A percentile compares a stretch with the other conserved stretches of the same genome.
Evolutionary conservation across 2,329 filamentous ascomycete species (phyloP).

Genomic region (Colletotrichum shisoi): DNA sequence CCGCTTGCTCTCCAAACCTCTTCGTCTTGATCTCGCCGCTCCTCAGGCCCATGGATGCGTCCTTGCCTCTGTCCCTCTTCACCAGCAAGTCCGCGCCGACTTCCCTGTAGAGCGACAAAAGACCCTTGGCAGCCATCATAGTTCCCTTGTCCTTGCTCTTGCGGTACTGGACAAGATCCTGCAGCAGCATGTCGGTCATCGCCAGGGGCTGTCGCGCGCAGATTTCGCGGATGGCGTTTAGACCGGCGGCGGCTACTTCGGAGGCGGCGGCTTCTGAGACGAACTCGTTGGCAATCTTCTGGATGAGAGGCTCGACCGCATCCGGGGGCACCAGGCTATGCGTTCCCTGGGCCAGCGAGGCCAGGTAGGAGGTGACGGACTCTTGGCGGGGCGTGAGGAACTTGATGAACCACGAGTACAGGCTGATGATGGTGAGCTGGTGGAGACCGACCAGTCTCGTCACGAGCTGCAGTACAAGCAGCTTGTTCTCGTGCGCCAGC

Average conservation of each 20-base stretch:
- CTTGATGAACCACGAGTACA: constrained; percentile 97
- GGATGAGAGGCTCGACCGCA: constrained; percentile 84
- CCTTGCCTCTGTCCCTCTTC: constrained; percentile 90
- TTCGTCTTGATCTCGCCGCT: constrained; percentile 77
- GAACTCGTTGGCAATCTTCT: constrained; percentile 98
- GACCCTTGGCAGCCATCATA: constrained; percentile 97
- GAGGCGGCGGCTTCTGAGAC: constrained; percentile 92
- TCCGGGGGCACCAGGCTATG: constrained; percentile 93
- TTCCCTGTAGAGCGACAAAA: constrained; percentile 89
- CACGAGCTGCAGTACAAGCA: constrained; percentile 89
- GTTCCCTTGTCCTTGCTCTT: constrained; percentile 98
- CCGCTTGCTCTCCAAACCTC: constrained; percentile 82
- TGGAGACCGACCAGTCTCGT: constrained; percentile 91
- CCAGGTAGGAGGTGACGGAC: constrained; percentile 90
- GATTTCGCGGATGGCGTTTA: constrained; percentile 94
- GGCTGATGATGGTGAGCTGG: constrained; percentile 84
- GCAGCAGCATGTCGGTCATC: constrained; percentile 93
- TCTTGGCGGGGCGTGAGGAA: constrained; percentile 87
- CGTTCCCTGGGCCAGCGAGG: constrained; percentile 88
- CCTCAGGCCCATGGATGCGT: constrained; percentile 82
- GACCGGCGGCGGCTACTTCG: constrained; percentile 88
- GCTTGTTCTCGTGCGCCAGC: constrained; percentile 85
- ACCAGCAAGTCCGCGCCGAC: constrained; percentile 87
- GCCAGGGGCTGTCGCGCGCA: constrained; percentile 92
- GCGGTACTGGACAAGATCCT: constrained; percentile 93